Base-by-base conservation (phyloP, 2,329 filamentous ascomycete species). In the Ascochyta koolunga region DNA sequence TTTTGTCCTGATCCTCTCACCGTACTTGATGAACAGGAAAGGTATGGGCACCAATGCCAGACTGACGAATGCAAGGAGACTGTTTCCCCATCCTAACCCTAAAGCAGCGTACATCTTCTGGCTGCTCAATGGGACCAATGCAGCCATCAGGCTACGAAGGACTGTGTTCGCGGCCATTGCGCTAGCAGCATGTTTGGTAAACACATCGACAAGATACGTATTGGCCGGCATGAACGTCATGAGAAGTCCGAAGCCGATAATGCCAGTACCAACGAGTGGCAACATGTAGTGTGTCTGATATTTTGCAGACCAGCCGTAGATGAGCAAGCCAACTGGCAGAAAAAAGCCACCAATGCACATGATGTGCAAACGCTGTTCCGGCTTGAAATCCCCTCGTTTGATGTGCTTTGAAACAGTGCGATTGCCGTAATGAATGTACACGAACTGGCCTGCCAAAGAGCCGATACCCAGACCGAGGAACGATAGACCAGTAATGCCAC, bases 401-500 rank as follows among this genome's bases (percentile, higher is more conserved):
- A 74, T 62, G 46, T 74, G 71, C 45, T 68, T 68, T 5, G 55
- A 49, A 2, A 66, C 69, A 1, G 54, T 67, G 24, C 61, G 65
- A 53, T 76, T 74, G 24, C 72, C 72, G 18, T 53, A 71, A 29
- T 63, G 52, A 2, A 68, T 72, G 41, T 69, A 73, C 0, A 60
- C 41, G 16, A 65, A 54, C 41, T 75, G 72, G 1, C 75, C 75
- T 3, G 76, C 45, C 3, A 79, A 58, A 25, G 69, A 74, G 0
- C 78, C 78, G 4, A 78, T 58, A 3, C 78, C 78, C 5, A 76
- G 58, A 1, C 75, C 77, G 1, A 79, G 53, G 49, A 77, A 80
- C 0, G 73, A 72, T 1, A 80, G 69, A 0, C 78, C 78, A 0
- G 72, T 66, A 9, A 70, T 67, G 18, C 72, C 70, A 11, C 70